A percentile compares a stretch with the other conserved stretches of the same genome.
phyloP scores from a whole-genome alignment of 805 yeast genomes.

The Ogataea paraovalis region DNA sequence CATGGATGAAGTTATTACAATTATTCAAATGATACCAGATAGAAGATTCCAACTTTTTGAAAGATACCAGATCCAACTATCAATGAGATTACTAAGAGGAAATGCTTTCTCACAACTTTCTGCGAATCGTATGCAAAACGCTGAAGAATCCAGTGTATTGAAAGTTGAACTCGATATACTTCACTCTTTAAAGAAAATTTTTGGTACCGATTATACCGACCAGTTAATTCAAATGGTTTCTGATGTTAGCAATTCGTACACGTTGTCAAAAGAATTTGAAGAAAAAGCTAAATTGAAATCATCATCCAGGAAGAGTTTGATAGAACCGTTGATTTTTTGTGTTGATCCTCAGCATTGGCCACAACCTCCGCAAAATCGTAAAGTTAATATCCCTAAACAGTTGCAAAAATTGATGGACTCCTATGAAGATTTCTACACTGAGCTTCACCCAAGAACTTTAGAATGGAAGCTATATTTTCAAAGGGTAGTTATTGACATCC shows the following conservation, averaged over 20 bases:
- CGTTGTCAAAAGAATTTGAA: conserved; percentile 5
- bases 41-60: conserved; percentile 20
- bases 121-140: too few species aligned
- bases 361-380: conserved; percentile 20
- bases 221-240: conserved; percentile 15
- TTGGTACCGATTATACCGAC: conserved; percentile 20
- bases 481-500: conserved; percentile 32
- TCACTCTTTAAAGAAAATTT: conserved; percentile 3
- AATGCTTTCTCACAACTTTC: not conserved
- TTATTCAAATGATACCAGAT: conserved; percentile 13
- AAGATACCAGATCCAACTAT: conserved; percentile 19
- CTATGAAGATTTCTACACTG: conserved; percentile 11
- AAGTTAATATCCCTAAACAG: conserved; percentile 12
- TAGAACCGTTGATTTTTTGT: not conserved
- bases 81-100: conserved; percentile 17
- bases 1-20: not conserved
- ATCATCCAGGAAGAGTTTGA: not conserved
- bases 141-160: not conserved
- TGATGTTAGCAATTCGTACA: conserved; percentile 12
- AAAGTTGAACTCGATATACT: conserved; percentile 10
- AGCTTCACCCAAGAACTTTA: conserved; percentile 16
- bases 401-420: conserved; percentile 5
- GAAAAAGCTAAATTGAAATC: not conserved
- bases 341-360: conserved; percentile 20
- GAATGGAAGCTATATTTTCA: conserved; percentile 44